Base-by-base conservation (phyloP, 352 stramenopile species). In the Pythium chondricola region DNA sequence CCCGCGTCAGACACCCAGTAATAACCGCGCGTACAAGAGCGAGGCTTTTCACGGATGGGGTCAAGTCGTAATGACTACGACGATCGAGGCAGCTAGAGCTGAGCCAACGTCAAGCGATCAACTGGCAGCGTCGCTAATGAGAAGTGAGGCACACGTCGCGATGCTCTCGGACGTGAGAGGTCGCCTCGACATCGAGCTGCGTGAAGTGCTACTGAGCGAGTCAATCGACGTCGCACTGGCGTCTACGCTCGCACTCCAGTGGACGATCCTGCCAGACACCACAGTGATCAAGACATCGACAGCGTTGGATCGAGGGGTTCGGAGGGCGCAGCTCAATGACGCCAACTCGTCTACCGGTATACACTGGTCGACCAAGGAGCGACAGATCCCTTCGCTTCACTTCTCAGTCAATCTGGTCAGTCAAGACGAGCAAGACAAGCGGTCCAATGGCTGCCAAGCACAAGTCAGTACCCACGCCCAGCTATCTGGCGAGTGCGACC, bases 331-430 rank as follows among this genome's bases (percentile, higher is more conserved):
- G n/a, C 55, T 62, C 16, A 33, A 45, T 21, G n/a, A 31, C 1
- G 29, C 41, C 9, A 25, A 8, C 1, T 46, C 36, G 20, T 29
- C 22, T 2, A 37, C 18, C 2, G 26, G 33, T 4, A 3, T 63
- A 0, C 42, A 49, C 20, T 63, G 55, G 55, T 40, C 55, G 8
- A 40, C 27, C 10, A 63, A 63, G 26, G 55, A 63, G 30, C 47
- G 55, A 7, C 20, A 31, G 16, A 49, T 63, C 9, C 55, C 55
- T 3, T 37, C 24, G 1, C 17, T 62, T 20, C 10, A 8, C n/a
- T 62, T 40, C 13, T 6, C 8, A 16, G 17, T 51, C 16, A 21
- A 16, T 24, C 25, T 62, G 7, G 38, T 26, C 8, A 24, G 18
- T 6, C 39, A 16, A 40, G n/a, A n/a, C n/a, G n/a, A n/a, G n/a